phyloP scores from a whole-genome alignment of 768 basidiomycete genomes.

The Tephrocybe sp. region DNA sequence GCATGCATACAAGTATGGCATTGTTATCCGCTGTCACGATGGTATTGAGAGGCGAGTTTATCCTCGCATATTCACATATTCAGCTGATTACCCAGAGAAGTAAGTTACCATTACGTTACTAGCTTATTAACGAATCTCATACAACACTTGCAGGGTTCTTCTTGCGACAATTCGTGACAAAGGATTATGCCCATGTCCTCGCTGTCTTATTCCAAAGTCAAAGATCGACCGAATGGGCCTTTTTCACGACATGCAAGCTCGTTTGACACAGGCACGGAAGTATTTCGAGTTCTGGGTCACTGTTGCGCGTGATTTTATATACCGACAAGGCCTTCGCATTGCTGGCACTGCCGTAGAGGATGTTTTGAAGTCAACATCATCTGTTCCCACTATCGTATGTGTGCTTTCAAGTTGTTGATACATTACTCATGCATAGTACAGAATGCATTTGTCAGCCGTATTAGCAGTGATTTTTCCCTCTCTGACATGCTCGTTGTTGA shows the following conservation, averaged over 20 bases:
- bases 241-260: constrained; percentile 17
- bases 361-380: constrained; percentile 21
- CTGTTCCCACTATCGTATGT: constrained; percentile 26
- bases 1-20: constrained; percentile 28
- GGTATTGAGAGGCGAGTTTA: constrained; percentile 29
- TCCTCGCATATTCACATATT: constrained; percentile 32
- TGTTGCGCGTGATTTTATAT: not conserved
- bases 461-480: constrained; percentile 7
- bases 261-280: not conserved
- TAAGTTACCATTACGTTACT: no score
- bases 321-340: not conserved
- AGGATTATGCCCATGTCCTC: constrained; percentile 35
- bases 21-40: constrained; percentile 30
- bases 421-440: not conserved
- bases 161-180: constrained; percentile 34
- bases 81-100: constrained; percentile 39
- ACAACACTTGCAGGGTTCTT: constrained; percentile 24
- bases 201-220: constrained; percentile 29
- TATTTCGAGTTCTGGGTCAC: not conserved
- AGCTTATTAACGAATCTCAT: no score
- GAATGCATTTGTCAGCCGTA: constrained; percentile 25
- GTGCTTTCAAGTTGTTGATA: not conserved
- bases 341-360: constrained; percentile 18
- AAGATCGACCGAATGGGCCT: constrained; percentile 29
- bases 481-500: constrained; percentile 31